phyloP scores from a whole-genome alignment of 2,329 filamentous ascomycete genomes.

The Paracamarosporium sp. region DNA sequence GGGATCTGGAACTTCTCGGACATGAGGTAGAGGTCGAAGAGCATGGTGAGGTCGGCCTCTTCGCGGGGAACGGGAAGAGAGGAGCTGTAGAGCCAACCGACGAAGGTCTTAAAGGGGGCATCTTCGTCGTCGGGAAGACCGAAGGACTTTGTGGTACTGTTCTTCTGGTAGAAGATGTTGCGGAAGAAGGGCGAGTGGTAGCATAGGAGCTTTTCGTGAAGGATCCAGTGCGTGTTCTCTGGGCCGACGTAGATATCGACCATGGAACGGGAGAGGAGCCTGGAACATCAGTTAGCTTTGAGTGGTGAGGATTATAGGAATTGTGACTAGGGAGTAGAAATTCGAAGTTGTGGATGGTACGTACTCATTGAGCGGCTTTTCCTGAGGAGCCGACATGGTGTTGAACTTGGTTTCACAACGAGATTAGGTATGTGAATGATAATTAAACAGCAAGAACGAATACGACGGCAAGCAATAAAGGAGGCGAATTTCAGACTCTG shows the following conservation, averaged over 20 bases:
- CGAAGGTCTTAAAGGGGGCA: constrained; percentile 58
- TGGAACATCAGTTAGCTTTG: constrained; percentile 22
- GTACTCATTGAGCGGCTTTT: constrained; percentile 46
- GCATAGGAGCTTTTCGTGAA: constrained; percentile 64
- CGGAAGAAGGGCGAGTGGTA: constrained; percentile 62
- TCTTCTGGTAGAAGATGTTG: constrained; percentile 56
- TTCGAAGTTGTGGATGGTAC: constrained; percentile 5
- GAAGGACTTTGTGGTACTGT: constrained; percentile 45
- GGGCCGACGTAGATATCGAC: constrained; percentile 64
- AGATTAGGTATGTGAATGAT: not conserved
- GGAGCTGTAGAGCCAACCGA: constrained; percentile 61
- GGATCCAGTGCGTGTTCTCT: constrained; percentile 61
- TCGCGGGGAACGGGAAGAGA: constrained; percentile 55
- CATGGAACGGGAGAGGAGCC: constrained; percentile 61
- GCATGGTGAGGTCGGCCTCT: constrained; percentile 57
- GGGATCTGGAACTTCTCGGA: constrained; percentile 60
- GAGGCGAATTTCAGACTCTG: constrained; percentile 5
- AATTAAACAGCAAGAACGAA: not conserved
- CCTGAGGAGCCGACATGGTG: constrained; percentile 32
- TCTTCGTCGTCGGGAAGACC: constrained; percentile 62
- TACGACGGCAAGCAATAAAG: not conserved
- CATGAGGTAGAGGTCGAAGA: constrained; percentile 64
- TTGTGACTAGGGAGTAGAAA: not conserved
- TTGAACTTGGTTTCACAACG: not conserved
- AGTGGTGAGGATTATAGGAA: not conserved